A percentile compares a stretch with the other conserved stretches of the same genome.
phyloP scores from a whole-genome alignment of 176 grass and related monocot species.

The Oryza meyeriana region DNA sequence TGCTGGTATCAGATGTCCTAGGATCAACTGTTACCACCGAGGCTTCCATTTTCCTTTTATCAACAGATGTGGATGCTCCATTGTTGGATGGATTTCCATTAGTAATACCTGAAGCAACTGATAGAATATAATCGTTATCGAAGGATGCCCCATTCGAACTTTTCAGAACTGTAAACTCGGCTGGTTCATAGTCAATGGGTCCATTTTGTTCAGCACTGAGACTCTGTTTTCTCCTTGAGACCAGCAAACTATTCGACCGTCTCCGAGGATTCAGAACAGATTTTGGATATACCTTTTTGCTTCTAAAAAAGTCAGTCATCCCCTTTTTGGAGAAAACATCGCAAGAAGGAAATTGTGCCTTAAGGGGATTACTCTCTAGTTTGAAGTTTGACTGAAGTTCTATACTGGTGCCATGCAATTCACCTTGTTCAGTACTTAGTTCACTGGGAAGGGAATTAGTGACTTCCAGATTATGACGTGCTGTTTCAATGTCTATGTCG shows the following conservation, averaged over 20 bases:
- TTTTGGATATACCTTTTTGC: conserved; percentile 72
- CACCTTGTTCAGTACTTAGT: conserved; percentile 36
- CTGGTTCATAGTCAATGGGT: conserved; percentile 39
- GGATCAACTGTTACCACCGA: conserved; percentile 42
- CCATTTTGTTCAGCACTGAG: conserved; percentile 29
- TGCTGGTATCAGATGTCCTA: conserved; percentile 39
- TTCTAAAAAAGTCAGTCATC: conserved; percentile 79
- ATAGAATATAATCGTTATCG: conserved; percentile 55
- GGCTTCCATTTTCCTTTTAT: conserved; percentile 26
- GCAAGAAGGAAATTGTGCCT: conserved; percentile 85
- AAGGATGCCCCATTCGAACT: conserved; percentile 42
- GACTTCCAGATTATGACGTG: conserved; percentile 43
- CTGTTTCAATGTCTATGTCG: conserved; percentile 40
- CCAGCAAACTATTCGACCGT: conserved; percentile 28
- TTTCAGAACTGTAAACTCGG: conserved; percentile 30
- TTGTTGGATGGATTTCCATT: conserved; percentile 55
- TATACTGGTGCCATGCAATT: conserved; percentile 27
- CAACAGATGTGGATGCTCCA: conserved; percentile 44
- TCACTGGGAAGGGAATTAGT: conserved; percentile 39
- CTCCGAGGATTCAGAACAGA: conserved; percentile 55
- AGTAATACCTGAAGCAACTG: conserved; percentile 45
- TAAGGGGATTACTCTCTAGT: conserved; percentile 58
- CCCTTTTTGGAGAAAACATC: conserved; percentile 87
- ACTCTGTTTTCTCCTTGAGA: conserved; percentile 43
- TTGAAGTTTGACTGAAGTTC: conserved; percentile 46